A percentile compares a stretch with the other conserved stretches of the same genome.
Evolutionary conservation across 805 yeast genomes (phyloP).

Genomic region (Yarrowia sp.): DNA sequence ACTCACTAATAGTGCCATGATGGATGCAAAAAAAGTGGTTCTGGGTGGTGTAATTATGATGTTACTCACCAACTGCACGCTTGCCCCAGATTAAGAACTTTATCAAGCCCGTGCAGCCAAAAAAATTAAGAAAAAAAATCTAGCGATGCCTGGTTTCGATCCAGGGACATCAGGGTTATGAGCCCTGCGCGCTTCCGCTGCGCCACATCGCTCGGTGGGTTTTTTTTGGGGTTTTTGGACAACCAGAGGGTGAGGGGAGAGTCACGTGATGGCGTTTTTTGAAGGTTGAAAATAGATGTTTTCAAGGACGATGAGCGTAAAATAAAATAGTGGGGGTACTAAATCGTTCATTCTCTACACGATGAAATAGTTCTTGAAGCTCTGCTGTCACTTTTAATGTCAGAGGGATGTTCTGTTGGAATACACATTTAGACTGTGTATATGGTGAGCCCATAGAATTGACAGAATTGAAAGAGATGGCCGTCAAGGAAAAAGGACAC

Average conservation of each 20-base stretch:
- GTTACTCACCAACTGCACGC: background rate
- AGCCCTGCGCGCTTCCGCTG: conserved; percentile 93
- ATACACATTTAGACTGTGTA: too few relatives aligned
- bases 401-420: too few relatives aligned
- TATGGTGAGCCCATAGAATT: too few relatives aligned
- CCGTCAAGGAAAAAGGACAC: too few relatives aligned
- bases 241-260: too few relatives aligned
- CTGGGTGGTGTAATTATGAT: background rate
- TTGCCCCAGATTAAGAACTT: conserved; percentile 25
- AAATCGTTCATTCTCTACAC: background rate
- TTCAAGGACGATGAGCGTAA: too few relatives aligned
- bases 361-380: background rate
- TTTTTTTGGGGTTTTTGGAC: background rate
- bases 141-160: conserved; percentile 92
- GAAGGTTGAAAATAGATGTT: too few relatives aligned
- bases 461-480: too few relatives aligned
- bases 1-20: conserved; percentile 27
- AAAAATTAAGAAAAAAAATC: conserved; percentile 47
- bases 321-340: background rate
- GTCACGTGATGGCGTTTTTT: conserved; percentile 19
- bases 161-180: conserved; percentile 94
- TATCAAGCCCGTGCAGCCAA: background rate
- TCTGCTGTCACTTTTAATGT: too few relatives aligned
- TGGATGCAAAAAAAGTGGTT: background rate
- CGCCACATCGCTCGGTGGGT: conserved; percentile 52